Percentiles rank a stretch among this genome's conserved stretches.
phyloP scores from a whole-genome alignment of 2,329 filamentous ascomycete genomes.

The Fusarium irregulare region DNA sequence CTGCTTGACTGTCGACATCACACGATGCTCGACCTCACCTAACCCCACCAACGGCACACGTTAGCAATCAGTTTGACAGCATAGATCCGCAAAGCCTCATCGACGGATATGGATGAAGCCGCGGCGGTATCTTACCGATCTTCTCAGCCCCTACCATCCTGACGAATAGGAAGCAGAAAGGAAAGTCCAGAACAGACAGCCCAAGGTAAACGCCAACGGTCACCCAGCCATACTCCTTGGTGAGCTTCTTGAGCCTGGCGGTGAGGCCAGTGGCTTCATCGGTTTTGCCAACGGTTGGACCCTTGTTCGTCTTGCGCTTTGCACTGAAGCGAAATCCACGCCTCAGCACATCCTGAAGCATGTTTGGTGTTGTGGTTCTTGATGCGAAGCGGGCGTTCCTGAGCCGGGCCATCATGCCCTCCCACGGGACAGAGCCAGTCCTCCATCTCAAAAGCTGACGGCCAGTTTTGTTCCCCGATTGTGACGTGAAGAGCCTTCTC shows the following conservation, averaged over 20 bases:
- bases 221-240: slow-evolving; percentile 93
- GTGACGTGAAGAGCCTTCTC: slow-evolving; percentile 46
- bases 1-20: slow-evolving; percentile 69
- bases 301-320: slow-evolving; percentile 47
- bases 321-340: slow-evolving; percentile 53
- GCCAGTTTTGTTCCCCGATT: slow-evolving; percentile 33
- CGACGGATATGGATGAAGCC: slow-evolving; percentile 10
- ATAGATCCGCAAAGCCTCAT: background rate
- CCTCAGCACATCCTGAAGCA: slow-evolving; percentile 40
- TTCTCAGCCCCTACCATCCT: slow-evolving; percentile 83
- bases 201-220: slow-evolving; percentile 90
- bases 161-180: slow-evolving; percentile 93
- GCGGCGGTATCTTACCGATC: slow-evolving; percentile 69
- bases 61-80: slow-evolving; percentile 27
- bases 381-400: slow-evolving; percentile 27
- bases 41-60: background rate
- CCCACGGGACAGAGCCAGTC: slow-evolving; percentile 24
- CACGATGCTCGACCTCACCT: slow-evolving; percentile 74
- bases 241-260: slow-evolving; percentile 82
- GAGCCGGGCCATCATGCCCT: slow-evolving; percentile 36
- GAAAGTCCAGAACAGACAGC: slow-evolving; percentile 88
- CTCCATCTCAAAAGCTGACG: slow-evolving; percentile 41
- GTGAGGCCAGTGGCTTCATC: slow-evolving; percentile 65
- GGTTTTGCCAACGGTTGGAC: slow-evolving; percentile 36
- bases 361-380: slow-evolving; percentile 32